Evolutionary conservation across 164 flowering plant species (phyloP).

Genomic region (Houttuynia cordata): DNA sequence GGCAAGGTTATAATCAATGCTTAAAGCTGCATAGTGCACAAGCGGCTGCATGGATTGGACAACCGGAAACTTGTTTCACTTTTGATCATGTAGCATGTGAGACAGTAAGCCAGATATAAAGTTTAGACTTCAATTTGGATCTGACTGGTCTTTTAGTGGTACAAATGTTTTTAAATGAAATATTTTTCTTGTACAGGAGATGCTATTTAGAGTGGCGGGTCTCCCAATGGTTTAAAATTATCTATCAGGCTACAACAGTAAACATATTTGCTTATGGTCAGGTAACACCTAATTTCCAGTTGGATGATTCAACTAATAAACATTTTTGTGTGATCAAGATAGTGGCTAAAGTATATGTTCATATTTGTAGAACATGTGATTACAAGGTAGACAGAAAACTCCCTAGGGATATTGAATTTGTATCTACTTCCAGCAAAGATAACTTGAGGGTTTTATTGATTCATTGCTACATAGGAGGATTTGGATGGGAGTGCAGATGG

Average conservation of each 20-base stretch:
- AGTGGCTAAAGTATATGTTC: too few relatives aligned
- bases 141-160: too few relatives aligned
- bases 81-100: conserved; percentile 99
- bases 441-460: conserved; percentile 34
- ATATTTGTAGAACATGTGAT: too few relatives aligned
- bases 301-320: too few relatives aligned
- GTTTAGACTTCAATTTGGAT: not conserved
- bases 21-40: conserved; percentile 92
- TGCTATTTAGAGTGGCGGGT: conserved; percentile 81
- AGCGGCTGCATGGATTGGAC: conserved; percentile 77
- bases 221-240: conserved; percentile 98
- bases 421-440: not conserved
- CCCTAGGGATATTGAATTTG: too few relatives aligned
- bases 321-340: too few relatives aligned
- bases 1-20: conserved; percentile 64
- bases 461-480: conserved; percentile 39
- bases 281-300: conserved; percentile 27
- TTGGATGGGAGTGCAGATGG: conserved; percentile 61
- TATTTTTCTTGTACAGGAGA: conserved; percentile 48
- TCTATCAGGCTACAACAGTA: conserved; percentile 92
- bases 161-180: too few relatives aligned
- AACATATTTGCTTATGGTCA: conserved; percentile 99
- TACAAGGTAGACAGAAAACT: too few relatives aligned
- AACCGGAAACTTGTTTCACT: conserved; percentile 80
- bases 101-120: conserved; percentile 67